Evolutionary conservation across 345 rosid genomes (phyloP).

Genomic region (Moricandia moricandioides): DNA sequence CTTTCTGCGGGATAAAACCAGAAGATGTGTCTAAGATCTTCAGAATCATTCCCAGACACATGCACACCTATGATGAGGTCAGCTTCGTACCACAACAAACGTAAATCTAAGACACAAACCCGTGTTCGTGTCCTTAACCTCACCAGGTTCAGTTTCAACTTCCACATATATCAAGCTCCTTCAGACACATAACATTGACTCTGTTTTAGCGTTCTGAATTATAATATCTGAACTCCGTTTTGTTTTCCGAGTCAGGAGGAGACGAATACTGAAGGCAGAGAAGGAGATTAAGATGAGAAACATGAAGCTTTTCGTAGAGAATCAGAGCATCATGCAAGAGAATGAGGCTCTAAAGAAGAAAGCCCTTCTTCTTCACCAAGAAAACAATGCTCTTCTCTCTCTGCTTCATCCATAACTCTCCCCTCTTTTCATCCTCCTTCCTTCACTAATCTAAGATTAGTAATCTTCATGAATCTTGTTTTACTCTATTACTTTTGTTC

Average conservation of each 20-base stretch:
- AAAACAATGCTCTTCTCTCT: constrained; percentile 54
- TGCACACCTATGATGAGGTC: not conserved
- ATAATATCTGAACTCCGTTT: not conserved
- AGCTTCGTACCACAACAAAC: constrained; percentile 6
- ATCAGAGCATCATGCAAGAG: constrained; percentile 57
- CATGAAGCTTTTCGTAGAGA: constrained; percentile 56
- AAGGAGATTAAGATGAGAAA: constrained; percentile 55
- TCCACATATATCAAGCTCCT: too few relatives aligned
- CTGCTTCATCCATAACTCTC: constrained; percentile 45
- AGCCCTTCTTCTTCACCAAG: constrained; percentile 63
- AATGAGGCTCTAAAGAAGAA: constrained; percentile 62
- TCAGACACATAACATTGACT: too few relatives aligned
- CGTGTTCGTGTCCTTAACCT: constrained; percentile 10
- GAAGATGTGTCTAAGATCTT: constrained; percentile 23
- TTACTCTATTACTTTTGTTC: constrained; percentile 36
- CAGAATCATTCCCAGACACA: constrained; percentile 11
- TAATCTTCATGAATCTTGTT: not conserved
- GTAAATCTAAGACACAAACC: constrained; percentile 8
- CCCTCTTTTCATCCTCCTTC: constrained; percentile 7
- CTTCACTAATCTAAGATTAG: not conserved
- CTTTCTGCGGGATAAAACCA: not conserved
- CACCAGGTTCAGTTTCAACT: constrained; percentile 27
- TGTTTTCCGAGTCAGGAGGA: constrained; percentile 28
- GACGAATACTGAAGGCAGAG: constrained; percentile 35
- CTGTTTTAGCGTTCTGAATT: not conserved